Base-by-base conservation (phyloP, 495 filamentous ascomycete genomes). In the Extremus antarcticus region DNA sequence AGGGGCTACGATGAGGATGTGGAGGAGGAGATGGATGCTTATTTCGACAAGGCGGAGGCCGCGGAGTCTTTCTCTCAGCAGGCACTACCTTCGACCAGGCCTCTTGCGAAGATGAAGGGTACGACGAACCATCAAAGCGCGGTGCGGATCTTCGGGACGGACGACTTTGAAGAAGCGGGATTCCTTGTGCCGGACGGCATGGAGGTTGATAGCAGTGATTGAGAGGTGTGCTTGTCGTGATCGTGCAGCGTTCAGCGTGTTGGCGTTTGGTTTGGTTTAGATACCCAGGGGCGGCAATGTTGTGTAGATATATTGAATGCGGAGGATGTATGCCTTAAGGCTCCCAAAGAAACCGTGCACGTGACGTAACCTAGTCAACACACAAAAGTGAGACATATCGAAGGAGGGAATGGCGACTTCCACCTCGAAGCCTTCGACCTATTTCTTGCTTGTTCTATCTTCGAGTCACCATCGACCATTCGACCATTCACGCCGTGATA, bases 81-180 rank as follows among this genome's bases (percentile, higher is more conserved):
- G 40, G n/a, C 19, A 24, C 38, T 55, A 45, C 41, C 15, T n/a
- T 3, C 16, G 3, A 50, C 25, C 29, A 60, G 45, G 48, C 54
- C 57, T 11, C 58, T 58, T 47, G 32, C 47, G 8, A 54, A 45
- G 17, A 15, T 51, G 29, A 50, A 61, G 43, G 50, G 51, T 35
- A 25, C 41, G 3, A 43, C 45, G 8, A n/a, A 7, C 1, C 41
- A 41, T 32, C 29, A 21, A 8, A 20, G 19, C n/a, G 22, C 19
- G 35, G 32, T 56, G 52, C 25, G 25, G 38, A 23, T 51, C 17
- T 24, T 54, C 51, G 54, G 32, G 2, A 56, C 23, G 15, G 32
- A 47, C 45, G 69, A 71, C 54, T 71, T 71, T 54, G 68, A 57
- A 25, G 69, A 71, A 41, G 69, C 69, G 13, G 63, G 58, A 4